A percentile compares a stretch with the other conserved stretches of the same genome.
phyloP scores from a whole-genome alignment of 257 asterid genomes.

The Solanum rostratum region DNA sequence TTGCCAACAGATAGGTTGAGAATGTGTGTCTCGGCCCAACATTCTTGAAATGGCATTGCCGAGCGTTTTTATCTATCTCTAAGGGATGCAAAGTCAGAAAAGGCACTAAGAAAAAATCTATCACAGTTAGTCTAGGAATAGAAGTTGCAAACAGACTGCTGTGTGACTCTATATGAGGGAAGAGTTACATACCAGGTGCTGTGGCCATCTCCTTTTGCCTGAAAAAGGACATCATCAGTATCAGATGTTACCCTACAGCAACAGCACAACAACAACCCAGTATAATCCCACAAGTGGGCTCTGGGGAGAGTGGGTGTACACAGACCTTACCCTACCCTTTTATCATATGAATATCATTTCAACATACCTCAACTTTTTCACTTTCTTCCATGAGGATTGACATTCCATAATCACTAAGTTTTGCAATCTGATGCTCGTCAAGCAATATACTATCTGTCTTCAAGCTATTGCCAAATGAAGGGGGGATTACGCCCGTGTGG shows the following conservation, averaged over 20 bases:
- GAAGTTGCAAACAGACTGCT: background rate
- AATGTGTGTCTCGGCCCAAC: background rate
- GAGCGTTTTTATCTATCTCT: background rate
- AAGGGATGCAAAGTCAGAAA: background rate
- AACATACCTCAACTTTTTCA: conserved; percentile 28
- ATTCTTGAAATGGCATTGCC: background rate
- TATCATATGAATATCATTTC: background rate
- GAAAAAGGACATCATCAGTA: background rate
- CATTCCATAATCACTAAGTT: conserved; percentile 65
- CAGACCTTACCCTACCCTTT: background rate
- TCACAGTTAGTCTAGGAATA: background rate
- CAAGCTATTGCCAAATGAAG: conserved; percentile 42
- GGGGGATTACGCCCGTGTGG: conserved; percentile 69
- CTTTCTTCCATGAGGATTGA: conserved; percentile 43
- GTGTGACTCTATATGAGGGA: background rate
- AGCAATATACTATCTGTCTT: conserved; percentile 51
- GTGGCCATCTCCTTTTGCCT: conserved; percentile 8
- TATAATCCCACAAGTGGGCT: background rate
- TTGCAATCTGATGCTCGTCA: conserved; percentile 44
- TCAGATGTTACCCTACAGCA: background rate
- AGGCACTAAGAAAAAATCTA: background rate
- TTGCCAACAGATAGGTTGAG: background rate
- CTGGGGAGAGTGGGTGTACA: background rate
- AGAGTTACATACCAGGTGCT: background rate
- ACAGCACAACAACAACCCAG: background rate